These are phyloP conservation scores for Lithohypha guttulata DNA, from an alignment of 2,329 filamentous ascomycete species.

Conservation along the genomic window DNA sequence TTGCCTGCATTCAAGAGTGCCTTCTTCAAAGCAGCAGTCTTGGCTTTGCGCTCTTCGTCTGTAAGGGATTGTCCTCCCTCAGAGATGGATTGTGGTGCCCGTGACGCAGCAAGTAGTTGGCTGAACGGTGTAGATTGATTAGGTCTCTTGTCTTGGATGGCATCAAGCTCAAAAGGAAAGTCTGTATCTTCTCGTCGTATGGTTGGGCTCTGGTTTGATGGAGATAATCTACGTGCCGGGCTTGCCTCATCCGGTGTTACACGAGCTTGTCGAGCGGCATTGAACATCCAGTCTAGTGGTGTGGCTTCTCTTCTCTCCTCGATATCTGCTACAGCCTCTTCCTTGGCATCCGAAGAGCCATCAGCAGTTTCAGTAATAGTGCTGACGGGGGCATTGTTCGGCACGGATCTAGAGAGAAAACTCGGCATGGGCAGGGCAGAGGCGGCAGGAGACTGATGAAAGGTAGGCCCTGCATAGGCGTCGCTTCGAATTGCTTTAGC, in stretches of 20 bases:
- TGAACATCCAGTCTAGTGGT: conserved; percentile 82
- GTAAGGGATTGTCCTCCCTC: conserved; percentile 23
- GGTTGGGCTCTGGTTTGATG: conserved; percentile 36
- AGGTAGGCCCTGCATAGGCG: conserved; percentile 84
- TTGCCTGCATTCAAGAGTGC: conserved; percentile 30
- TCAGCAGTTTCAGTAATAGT: conserved; percentile 34
- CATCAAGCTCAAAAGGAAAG: conserved; percentile 60
- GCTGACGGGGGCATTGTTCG: conserved; percentile 41
- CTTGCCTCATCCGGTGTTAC: conserved; percentile 45
- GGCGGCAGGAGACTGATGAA: conserved; percentile 86
- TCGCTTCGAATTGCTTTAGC: conserved; percentile 28
- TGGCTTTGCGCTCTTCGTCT: conserved; percentile 33
- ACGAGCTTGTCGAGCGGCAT: conserved; percentile 52
- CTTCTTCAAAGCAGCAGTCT: conserved; percentile 36
- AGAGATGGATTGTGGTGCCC: conserved; percentile 28
- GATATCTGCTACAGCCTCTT: conserved; percentile 19
- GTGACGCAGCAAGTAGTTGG: conserved; percentile 36
- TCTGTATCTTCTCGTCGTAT: conserved; percentile 44
- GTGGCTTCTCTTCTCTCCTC: conserved; percentile 49
- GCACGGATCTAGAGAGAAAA: conserved; percentile 68
- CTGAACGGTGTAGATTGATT: conserved; percentile 53
- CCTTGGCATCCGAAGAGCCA: conserved; percentile 28
- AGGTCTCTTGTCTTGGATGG: conserved; percentile 47
- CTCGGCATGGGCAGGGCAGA: conserved; percentile 83
- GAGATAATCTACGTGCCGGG: conserved; percentile 40